A percentile compares a stretch with the other conserved stretches of the same genome.
Conservation (phyloP, 352 stramenopile genomes). For the Phytopythium cucurbitacearum region DNA sequence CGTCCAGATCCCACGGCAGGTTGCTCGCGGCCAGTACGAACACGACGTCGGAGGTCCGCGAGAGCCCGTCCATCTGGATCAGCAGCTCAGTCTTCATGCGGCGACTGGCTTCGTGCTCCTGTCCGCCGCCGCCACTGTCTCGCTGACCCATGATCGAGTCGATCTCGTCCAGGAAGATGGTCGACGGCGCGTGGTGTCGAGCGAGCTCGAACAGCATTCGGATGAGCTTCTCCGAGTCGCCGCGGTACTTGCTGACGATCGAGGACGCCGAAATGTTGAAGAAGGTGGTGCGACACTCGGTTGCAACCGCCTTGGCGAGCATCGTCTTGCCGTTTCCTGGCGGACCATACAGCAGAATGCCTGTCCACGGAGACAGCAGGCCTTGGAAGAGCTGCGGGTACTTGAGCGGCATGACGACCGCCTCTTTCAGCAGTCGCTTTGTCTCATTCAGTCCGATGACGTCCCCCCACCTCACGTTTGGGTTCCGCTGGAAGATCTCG, state of each 20-base stretch:
- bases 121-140: conserved; percentile 54
- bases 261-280: conserved; percentile 88
- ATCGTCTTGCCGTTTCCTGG: conserved; percentile 88
- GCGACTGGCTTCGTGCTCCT: conserved; percentile 82
- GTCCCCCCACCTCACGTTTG: conserved; percentile 86
- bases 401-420: conserved; percentile 93
- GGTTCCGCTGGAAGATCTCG: conserved; percentile 92
- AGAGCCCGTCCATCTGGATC: conserved; percentile 84
- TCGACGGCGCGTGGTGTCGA: conserved; percentile 77
- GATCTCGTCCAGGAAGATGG: conserved; percentile 86
- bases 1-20: conserved; percentile 76
- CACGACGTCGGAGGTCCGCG: conserved; percentile 77
- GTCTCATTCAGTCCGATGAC: conserved; percentile 89
- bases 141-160: conserved; percentile 89
- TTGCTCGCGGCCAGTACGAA: conserved; percentile 84
- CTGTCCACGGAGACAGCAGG: conserved; percentile 87
- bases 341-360: conserved; percentile 86
- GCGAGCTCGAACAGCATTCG: conserved; percentile 84
- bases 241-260: conserved; percentile 84
- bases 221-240: conserved; percentile 85
- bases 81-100: conserved; percentile 87
- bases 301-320: conserved; percentile 82
- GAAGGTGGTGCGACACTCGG: conserved; percentile 84
- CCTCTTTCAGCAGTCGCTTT: conserved; percentile 93
- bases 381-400: conserved; percentile 95